Percentiles rank a stretch among this genome's conserved stretches.
Conservation (phyloP, 148 eudicot genomes). For the Persicaria tinctoria region DNA sequence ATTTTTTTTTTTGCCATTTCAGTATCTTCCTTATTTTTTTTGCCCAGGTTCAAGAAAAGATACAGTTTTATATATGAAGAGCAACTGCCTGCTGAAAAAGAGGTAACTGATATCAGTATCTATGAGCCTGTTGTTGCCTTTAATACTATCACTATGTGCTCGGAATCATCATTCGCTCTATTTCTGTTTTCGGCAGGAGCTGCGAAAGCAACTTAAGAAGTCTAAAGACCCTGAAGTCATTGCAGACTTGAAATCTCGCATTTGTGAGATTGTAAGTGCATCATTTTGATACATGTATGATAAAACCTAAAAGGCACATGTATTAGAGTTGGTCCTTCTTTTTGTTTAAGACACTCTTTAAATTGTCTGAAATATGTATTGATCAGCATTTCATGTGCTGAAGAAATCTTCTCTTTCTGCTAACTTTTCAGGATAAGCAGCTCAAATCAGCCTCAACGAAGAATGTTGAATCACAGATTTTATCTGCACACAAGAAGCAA, state of each 20-base stretch:
- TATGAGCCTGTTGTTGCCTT: neutral
- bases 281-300: neutral
- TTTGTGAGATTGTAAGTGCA: slow-evolving; percentile 61
- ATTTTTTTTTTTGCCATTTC: neutral
- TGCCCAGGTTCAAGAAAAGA: slow-evolving; percentile 71
- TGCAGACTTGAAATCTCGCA: slow-evolving; percentile 37
- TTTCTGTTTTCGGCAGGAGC: slow-evolving; percentile 32
- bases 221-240: slow-evolving; percentile 47
- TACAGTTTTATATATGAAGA: slow-evolving; percentile 61
- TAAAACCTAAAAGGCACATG: neutral
- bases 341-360: neutral
- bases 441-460: slow-evolving; percentile 53
- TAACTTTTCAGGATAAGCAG: slow-evolving; percentile 50
- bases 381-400: neutral
- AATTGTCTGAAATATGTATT: neutral
- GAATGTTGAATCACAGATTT: slow-evolving; percentile 49
- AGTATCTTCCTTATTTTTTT: neutral
- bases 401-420: slow-evolving; percentile 6
- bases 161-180: slow-evolving; percentile 8
- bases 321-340: neutral
- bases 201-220: slow-evolving; percentile 52
- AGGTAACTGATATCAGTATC: slow-evolving; percentile 32
- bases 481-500: slow-evolving; percentile 82
- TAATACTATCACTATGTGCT: neutral
- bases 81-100: slow-evolving; percentile 71